Evolutionary conservation across 352 stramenopile genomes (phyloP).

Genomic region (Pythium phragmitis): DNA sequence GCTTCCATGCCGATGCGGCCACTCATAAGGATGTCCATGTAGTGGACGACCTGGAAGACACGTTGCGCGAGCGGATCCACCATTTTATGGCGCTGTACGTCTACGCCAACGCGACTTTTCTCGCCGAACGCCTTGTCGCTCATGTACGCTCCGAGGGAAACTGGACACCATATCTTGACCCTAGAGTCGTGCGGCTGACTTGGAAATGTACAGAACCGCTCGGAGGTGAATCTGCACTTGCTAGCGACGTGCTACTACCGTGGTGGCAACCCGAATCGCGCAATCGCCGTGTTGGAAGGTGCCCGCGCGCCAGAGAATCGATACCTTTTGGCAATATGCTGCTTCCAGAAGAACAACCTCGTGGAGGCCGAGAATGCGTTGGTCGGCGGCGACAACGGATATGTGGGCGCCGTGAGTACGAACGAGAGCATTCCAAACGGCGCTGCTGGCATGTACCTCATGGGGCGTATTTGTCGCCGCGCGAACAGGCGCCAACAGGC

Average conservation of each 20-base stretch:
- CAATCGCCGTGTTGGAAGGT: constrained; percentile 54
- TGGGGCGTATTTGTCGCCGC: constrained; percentile 90
- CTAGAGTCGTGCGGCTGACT: not conserved
- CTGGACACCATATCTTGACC: not conserved
- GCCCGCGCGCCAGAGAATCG: constrained; percentile 48
- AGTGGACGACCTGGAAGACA: constrained; percentile 42
- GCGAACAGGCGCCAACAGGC: constrained; percentile 90
- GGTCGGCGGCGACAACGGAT: constrained; percentile 40
- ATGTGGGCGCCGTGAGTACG: constrained; percentile 22
- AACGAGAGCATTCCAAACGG: constrained; percentile 75
- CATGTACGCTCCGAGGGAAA: constrained; percentile 41
- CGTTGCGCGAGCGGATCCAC: constrained; percentile 48
- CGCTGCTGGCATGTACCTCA: constrained; percentile 89
- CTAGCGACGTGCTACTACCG: constrained; percentile 71
- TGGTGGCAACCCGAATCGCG: constrained; percentile 46
- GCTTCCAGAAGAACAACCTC: constrained; percentile 65
- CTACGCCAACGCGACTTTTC: constrained; percentile 70
- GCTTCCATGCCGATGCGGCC: constrained; percentile 2
- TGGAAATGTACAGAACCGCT: constrained; percentile 35
- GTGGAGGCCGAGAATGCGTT: constrained; percentile 92
- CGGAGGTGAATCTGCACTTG: constrained; percentile 53
- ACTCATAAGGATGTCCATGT: constrained; percentile 1
- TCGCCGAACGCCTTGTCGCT: constrained; percentile 78
- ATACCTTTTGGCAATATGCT: constrained; percentile 70
- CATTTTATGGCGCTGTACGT: constrained; percentile 55